Base-by-base conservation (phyloP, 2,329 filamentous ascomycete genomes). In the Periconia digitata region DNA sequence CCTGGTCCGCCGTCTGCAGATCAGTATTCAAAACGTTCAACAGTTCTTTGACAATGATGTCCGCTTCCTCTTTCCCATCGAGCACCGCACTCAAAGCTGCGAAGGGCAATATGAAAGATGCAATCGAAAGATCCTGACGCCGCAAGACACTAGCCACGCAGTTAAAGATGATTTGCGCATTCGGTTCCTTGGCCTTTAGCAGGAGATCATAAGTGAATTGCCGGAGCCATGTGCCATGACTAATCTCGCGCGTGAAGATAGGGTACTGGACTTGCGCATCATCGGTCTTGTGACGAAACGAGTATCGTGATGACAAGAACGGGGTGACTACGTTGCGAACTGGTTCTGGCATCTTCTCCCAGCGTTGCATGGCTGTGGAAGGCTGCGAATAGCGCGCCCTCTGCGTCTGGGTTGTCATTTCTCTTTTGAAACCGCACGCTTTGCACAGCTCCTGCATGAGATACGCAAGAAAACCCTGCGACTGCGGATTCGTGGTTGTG, bases 371-470 rank as follows among this genome's bases (percentile, higher is more conserved):
- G 21, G 86, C 80, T 3, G 81, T 77, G 41, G 80, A 81, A 10
- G 79, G 77, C 22, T 85, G 81, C 17, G 79, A 75, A 40, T 78
- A 74, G 32, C 80, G 76, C 34, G 78, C 75, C 38, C 79, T 75
- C 16, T 79, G 69, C 18, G 32, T 44, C 6, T 29, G 15, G 23
- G 74, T 74, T 34, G 79, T 74, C 17, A 77, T 82, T 10, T 80
- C 76, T 49, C 79, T 43, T 45, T 59, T 85, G 62, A 96, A 85
- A 22, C 87, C 85, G 62, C 88, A 90, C 56, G 86, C 84, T 38
- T 86, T 85, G 3, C 97, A 79, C 35, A 97, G 79, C 61, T 95
- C 87, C 70, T 99, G 94, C 85, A 99, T 96, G 2, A 87, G 89
- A 71, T 89, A 99, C 1, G 92, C 92, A 16, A 99, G 79, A 65